phyloP scores from a whole-genome alignment of 306 rosid genomes.

The Carpinus fangiana region DNA sequence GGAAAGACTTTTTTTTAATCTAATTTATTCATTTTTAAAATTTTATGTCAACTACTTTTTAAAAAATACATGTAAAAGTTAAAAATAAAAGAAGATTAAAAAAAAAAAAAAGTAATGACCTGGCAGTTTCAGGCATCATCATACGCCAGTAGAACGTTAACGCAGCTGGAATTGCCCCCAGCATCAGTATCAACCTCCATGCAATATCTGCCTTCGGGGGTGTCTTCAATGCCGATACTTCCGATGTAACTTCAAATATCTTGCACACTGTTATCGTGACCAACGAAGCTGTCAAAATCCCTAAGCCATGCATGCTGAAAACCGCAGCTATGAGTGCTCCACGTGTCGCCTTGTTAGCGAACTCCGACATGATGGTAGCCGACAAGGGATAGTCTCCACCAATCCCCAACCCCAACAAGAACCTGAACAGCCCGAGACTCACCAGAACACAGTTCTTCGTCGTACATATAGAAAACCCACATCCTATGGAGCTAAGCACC shows the following conservation, averaged over 20 bases:
- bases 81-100: too few species aligned
- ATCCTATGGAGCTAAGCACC: slow-evolving; percentile 52
- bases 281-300: slow-evolving; percentile 57
- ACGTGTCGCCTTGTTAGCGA: slow-evolving; percentile 68
- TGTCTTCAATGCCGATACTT: not conserved
- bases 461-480: slow-evolving; percentile 68
- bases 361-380: slow-evolving; percentile 84
- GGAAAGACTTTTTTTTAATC: too few species aligned
- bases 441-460: slow-evolving; percentile 43
- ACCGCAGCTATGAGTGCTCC: slow-evolving; percentile 81
- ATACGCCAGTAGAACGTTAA: slow-evolving; percentile 80
- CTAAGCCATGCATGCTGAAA: slow-evolving; percentile 83
- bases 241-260: slow-evolving; percentile 30
- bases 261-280: slow-evolving; percentile 58
- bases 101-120: slow-evolving; percentile 27
- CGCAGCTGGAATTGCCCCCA: slow-evolving; percentile 78
- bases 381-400: slow-evolving; percentile 87
- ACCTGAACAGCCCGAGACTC: slow-evolving; percentile 64
- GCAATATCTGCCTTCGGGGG: slow-evolving; percentile 58
- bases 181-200: slow-evolving; percentile 76
- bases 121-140: slow-evolving; percentile 91
- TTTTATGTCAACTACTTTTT: too few species aligned
- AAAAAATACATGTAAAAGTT: too few species aligned
- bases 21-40: too few species aligned
- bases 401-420: slow-evolving; percentile 66